Evolutionary conservation across 1,284 basidiomycete species (phyloP).

Genomic region (Mycena citricolor): DNA sequence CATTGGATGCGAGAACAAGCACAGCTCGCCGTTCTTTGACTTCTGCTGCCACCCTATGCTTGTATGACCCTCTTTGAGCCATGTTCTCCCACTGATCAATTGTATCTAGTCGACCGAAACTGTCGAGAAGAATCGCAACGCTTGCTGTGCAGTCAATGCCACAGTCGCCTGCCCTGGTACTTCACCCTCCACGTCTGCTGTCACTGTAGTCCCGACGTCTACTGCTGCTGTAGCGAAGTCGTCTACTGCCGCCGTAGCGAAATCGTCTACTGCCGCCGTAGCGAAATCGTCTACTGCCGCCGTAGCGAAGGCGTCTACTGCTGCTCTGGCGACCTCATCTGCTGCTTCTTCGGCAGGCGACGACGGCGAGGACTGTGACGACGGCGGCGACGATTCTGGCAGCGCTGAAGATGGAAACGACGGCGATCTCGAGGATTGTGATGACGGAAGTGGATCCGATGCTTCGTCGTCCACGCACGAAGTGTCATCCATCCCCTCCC

Average conservation of each 20-base stretch:
- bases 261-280: too few species aligned
- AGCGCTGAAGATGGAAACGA: slow-evolving; percentile 27
- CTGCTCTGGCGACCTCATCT: slow-evolving; percentile 23
- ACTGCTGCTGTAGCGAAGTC: too few species aligned
- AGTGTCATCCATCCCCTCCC: slow-evolving; percentile 2
- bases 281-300: too few species aligned
- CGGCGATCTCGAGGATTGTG: slow-evolving; percentile 27
- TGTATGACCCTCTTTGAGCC: slow-evolving; percentile 33
- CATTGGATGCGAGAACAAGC: slow-evolving; percentile 56
- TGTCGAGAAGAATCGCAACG: slow-evolving; percentile 43
- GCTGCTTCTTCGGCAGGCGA: slow-evolving; percentile 12
- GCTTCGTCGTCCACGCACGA: slow-evolving; percentile 5
- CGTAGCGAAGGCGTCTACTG: slow-evolving; percentile 14
- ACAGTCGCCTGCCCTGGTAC: slow-evolving; percentile 20
- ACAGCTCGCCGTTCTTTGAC: slow-evolving; percentile 68
- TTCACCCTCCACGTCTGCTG: slow-evolving; percentile 9
- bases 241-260: slow-evolving; percentile 21
- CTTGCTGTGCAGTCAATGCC: slow-evolving; percentile 49
- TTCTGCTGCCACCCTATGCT: slow-evolving; percentile 49
- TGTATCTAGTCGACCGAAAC: slow-evolving; percentile 44
- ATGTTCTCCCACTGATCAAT: slow-evolving; percentile 3
- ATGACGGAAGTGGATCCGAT: slow-evolving; percentile 35
- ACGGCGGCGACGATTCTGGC: slow-evolving; percentile 33
- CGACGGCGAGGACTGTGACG: slow-evolving; percentile 25
- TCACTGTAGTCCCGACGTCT: slow-evolving; percentile 9